phyloP scores from a whole-genome alignment of 192 early-diverging fungal species.

The Entomortierella lignicola region DNA sequence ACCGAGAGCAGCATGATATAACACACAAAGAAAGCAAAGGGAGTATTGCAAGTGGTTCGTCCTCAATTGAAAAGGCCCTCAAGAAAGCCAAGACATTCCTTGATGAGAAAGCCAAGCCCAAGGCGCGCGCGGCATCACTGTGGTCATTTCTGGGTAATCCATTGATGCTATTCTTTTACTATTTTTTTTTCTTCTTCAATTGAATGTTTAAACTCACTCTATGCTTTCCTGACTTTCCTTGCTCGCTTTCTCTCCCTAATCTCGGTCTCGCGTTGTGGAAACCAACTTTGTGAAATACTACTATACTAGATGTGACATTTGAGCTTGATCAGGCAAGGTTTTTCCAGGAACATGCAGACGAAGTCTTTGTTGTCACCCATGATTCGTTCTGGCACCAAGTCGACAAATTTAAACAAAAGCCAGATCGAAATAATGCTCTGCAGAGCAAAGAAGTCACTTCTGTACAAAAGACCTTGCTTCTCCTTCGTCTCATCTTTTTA shows the following conservation, averaged over 20 bases:
- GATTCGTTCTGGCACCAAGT: slow-evolving; percentile 77
- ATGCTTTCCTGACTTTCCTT: background rate
- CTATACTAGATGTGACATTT: slow-evolving; percentile 71
- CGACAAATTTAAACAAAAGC: slow-evolving; percentile 78
- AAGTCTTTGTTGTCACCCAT: slow-evolving; percentile 74
- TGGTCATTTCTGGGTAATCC: slow-evolving; percentile 76
- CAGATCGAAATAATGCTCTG: slow-evolving; percentile 65
- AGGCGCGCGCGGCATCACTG: slow-evolving; percentile 72
- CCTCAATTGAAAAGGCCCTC: slow-evolving; percentile 68
- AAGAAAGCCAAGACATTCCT: slow-evolving; percentile 83
- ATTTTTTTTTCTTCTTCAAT: background rate
- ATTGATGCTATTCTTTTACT: background rate
- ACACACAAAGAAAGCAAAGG: slow-evolving; percentile 24
- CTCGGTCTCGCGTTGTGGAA: background rate
- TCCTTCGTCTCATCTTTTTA: slow-evolving; percentile 76
- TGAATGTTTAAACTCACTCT: too few species aligned
- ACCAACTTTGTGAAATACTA: background rate
- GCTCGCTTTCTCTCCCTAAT: background rate
- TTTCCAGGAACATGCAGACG: slow-evolving; percentile 79
- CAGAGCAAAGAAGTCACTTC: slow-evolving; percentile 73
- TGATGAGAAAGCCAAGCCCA: slow-evolving; percentile 81
- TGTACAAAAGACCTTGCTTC: slow-evolving; percentile 69
- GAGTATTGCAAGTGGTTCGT: slow-evolving; percentile 28
- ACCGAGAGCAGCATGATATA: slow-evolving; percentile 31
- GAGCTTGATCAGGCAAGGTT: slow-evolving; percentile 81